These are phyloP conservation scores for Starmera stellimalicola DNA, from an alignment of 1,139 yeast species.

Conservation along the genomic window DNA sequence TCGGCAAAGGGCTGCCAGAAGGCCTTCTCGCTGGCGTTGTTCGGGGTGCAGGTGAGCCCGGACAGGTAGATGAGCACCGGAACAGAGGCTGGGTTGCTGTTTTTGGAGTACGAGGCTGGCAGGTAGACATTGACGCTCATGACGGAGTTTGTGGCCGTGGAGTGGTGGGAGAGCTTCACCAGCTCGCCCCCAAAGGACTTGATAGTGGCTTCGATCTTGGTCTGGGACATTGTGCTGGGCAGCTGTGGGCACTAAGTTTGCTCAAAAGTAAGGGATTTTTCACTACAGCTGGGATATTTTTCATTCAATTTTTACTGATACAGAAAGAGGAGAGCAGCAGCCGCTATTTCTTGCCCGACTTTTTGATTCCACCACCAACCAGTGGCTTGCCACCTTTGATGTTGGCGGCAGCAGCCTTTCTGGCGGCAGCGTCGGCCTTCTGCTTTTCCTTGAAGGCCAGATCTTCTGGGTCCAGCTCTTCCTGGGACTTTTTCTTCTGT, in stretches of 20 bases:
- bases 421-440: conserved; percentile 89
- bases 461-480: conserved; percentile 78
- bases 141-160: conserved; percentile 51
- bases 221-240: conserved; percentile 37
- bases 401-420: conserved; percentile 81
- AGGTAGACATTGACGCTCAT: conserved; percentile 82
- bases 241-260: too few relatives aligned
- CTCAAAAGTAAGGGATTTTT: too few relatives aligned
- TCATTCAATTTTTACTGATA: too few relatives aligned
- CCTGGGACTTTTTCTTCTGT: conserved; percentile 63
- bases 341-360: conserved; percentile 61
- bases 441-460: conserved; percentile 86
- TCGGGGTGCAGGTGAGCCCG: conserved; percentile 90
- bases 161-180: conserved; percentile 65
- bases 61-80: conserved; percentile 80
- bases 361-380: conserved; percentile 91
- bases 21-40: conserved; percentile 93
- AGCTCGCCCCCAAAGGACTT: conserved; percentile 69
- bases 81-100: conserved; percentile 25
- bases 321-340: too few relatives aligned
- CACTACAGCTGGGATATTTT: too few relatives aligned
- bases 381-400: conserved; percentile 88
- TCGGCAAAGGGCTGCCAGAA: conserved; percentile 77
- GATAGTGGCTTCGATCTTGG: conserved; percentile 48
- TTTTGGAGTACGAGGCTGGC: conserved; percentile 48